A percentile compares a stretch with the other conserved stretches of the same genome.
Conservation (phyloP, 2,329 filamentous ascomycete species). For the Fusarium nisikadoi region DNA sequence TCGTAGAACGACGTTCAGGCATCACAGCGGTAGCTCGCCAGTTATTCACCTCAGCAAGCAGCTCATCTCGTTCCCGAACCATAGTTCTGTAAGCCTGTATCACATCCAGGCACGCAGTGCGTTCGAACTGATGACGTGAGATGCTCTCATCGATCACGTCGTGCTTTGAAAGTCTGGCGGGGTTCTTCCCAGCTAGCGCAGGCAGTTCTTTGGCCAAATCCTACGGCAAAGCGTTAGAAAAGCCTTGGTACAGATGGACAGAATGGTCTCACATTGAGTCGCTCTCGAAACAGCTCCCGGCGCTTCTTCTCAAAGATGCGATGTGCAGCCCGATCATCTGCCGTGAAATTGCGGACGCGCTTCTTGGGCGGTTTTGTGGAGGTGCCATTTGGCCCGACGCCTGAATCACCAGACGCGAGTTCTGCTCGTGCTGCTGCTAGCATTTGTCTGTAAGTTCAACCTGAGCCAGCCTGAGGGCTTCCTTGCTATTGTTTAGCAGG, state of each 20-base stretch:
- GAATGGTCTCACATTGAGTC: constrained; percentile 46
- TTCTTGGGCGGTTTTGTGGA: constrained; percentile 43
- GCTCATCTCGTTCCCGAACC: constrained; percentile 43
- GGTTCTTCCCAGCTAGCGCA: constrained; percentile 47
- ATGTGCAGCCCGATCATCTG: constrained; percentile 54
- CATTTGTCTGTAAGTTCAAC: neutral
- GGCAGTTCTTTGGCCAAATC: constrained; percentile 51
- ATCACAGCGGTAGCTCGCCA: constrained; percentile 14
- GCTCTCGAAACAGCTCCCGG: constrained; percentile 55
- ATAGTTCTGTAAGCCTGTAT: constrained; percentile 32
- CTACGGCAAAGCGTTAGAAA: constrained; percentile 36
- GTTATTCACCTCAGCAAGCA: constrained; percentile 45
- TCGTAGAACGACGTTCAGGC: constrained; percentile 5
- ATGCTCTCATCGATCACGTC: constrained; percentile 53
- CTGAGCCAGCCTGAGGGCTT: rapidly evolving
- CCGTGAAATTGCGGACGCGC: constrained; percentile 52
- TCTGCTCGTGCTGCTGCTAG: constrained; percentile 9
- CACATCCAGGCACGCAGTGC: constrained; percentile 28
- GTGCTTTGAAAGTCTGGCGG: constrained; percentile 53
- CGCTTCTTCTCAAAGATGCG: constrained; percentile 54
- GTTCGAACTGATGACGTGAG: constrained; percentile 43
- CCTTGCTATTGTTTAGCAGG: neutral
- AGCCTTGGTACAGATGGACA: rapidly evolving
- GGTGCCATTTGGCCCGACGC: neutral
- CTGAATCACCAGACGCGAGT: constrained; percentile 13